Base-by-base conservation (phyloP, 345 rosid genomes). In the Ceriops zippeliana region DNA sequence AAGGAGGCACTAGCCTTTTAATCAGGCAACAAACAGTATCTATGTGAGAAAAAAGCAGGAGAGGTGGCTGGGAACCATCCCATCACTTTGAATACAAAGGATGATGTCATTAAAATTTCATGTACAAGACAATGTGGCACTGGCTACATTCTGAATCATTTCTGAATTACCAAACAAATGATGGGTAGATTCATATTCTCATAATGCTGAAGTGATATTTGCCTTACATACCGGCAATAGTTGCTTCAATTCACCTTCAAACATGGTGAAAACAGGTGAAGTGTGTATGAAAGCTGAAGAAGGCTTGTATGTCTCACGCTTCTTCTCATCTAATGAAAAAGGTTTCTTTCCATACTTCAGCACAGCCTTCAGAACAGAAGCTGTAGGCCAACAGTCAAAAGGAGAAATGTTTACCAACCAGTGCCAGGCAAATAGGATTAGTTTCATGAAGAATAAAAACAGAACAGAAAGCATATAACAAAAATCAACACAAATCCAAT, bases 301-400 rank as follows among this genome's bases (percentile, higher is more conserved):
- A 57, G 70, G 79, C 69, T 80, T 79, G 80, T 95, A 95, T 19
- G 89, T 85, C 59, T 88, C 87, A 2, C 97, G 93, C 75, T 70
- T 90, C 76, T 87, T 86, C 76, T 90, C 99, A 75, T 91, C 96
- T 51, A 89, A 71, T 28, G 80, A 68, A 80, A 76, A 80, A 37
- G 85, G 90, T 78, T 90, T 95, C 90, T 85, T 90, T 68, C 93
- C 98, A 68, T 90, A 85, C 79, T 85, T 91, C 78, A 80, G 75
- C 53, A 91, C 96, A 27, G 91, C 89, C 86, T 78, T 95, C 74
- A 89, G 83, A 62, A 95, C 98, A 70, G 99, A 95, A 66, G 92
- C 99, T 95, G 82, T 80, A 86, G 70, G 52, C 42, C 51, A 79
- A 73, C 46, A 73, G 65, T 52, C 71, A 63, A 60, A 64, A 24